Base-by-base conservation (phyloP, 768 basidiomycete species). In the Tulasnella sp. region DNA sequence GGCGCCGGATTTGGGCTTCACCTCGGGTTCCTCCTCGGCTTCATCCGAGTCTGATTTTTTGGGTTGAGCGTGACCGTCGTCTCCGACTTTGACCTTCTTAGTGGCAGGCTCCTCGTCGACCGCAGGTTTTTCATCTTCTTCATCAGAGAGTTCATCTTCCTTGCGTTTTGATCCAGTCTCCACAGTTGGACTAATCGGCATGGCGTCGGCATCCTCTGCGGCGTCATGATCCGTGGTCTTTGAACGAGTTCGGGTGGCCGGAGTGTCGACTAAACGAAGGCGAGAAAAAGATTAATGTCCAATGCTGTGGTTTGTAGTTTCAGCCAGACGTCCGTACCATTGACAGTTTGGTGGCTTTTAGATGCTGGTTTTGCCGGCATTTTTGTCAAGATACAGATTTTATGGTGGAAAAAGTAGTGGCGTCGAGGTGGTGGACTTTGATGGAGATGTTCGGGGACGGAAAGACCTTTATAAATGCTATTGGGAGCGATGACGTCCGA, bases 31-130 rank as follows among this genome's bases (percentile, higher is more conserved):
- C 25, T 64, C 58, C 58, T 64, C 58, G 5, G 22, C 58, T 17
- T 25, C 25, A 14, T 64, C 58, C 58, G 42, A 42, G 64, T 70
- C 37, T 5, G 40, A 39, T 17, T 38, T 38, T 70, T 70, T 70
- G 14, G 69, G 40, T 38, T 70, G 29, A 11, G 69, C 37, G 12
- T 42, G 69, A 25, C 40, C 39, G 25, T 69, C 67, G 7, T 76
- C 31, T 49, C 40, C 39, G 42, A 69, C 67, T 29, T 76, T 76
- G 58, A 67, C 67, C 40, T 70, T 68, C 75, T 69, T 76, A 0
- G 67, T 3, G 11, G 40, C 75, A 25, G 64, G 75, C 31, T 67
- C 74, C 15, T 58, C 58, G 29, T 39, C 73, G 6, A 3, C 73
- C 34, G 15, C 22, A 31, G 31, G 67, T 3, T 76, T 38, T 40